Evolutionary conservation across 1,284 basidiomycete species (phyloP).

Genomic region (Puccinia novopanici): DNA sequence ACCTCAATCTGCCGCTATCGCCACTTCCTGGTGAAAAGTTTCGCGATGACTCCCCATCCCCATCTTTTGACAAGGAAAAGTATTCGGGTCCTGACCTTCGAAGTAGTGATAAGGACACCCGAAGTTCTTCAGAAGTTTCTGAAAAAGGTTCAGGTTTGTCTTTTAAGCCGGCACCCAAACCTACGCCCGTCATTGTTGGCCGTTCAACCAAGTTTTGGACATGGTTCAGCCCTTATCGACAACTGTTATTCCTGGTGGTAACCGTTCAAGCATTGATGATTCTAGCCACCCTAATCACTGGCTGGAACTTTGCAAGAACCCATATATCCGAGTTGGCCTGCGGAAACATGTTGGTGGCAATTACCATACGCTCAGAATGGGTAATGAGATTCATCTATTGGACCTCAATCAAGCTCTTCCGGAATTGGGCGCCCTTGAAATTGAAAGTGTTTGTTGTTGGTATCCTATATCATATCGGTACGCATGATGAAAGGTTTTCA

Average conservation of each 20-base stretch:
- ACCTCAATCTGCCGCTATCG: background rate
- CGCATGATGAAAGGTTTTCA: too few species aligned
- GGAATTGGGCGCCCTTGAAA: conserved; percentile 33
- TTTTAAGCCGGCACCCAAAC: background rate
- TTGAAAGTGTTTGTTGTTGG: conserved; percentile 39
- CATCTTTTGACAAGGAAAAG: background rate
- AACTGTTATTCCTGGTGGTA: conserved; percentile 68
- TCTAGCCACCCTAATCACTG: conserved; percentile 67
- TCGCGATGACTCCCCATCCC: background rate
- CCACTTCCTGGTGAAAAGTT: background rate
- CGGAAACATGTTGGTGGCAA: conserved; percentile 66
- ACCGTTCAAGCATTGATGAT: conserved; percentile 68
- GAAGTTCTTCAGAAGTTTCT: background rate
- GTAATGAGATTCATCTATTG: conserved; percentile 68
- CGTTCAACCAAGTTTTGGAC: conserved; percentile 46
- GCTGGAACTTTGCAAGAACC: conserved; percentile 67
- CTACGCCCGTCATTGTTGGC: conserved; percentile 3
- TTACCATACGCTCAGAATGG: conserved; percentile 67
- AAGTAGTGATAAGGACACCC: background rate
- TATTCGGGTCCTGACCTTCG: background rate
- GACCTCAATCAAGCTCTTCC: conserved; percentile 57
- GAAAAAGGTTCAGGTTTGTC: background rate
- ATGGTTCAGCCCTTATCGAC: conserved; percentile 63
- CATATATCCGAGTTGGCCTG: conserved; percentile 69
- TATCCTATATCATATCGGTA: conserved; percentile 51